These are phyloP conservation scores for Fusarium xyrophilum DNA, from an alignment of 2,329 filamentous ascomycete genomes.

Conservation along the genomic window DNA sequence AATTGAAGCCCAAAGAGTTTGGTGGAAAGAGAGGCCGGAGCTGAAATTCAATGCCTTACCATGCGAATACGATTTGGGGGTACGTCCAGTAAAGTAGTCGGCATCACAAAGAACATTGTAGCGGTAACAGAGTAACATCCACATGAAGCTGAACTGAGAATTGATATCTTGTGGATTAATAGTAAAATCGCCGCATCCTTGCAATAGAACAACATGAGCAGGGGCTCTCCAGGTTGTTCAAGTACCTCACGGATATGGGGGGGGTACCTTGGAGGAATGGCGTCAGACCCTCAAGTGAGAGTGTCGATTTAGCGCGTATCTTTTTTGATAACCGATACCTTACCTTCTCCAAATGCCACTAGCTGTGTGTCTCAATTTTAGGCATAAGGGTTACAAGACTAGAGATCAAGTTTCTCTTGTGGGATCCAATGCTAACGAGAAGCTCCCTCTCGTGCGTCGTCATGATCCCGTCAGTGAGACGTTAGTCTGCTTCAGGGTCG, in stretches of 20 bases:
- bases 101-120: not conserved
- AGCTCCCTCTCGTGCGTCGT: constrained; percentile 6
- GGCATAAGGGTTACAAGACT: constrained; percentile 8
- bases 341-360: constrained; percentile 24
- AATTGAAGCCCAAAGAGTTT: constrained; percentile 3
- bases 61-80: constrained; percentile 1
- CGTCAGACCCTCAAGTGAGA: constrained; percentile 18
- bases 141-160: not conserved
- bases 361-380: not conserved
- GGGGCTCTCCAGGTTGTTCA: constrained; percentile 7
- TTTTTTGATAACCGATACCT: constrained; percentile 12
- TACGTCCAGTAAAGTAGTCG: too few species aligned
- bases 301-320: constrained; percentile 23
- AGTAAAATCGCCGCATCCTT: not conserved
- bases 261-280: constrained; percentile 23
- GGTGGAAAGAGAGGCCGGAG: constrained; percentile 1
- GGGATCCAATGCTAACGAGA: not conserved
- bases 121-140: not conserved
- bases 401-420: constrained; percentile 17
- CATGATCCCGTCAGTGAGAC: constrained; percentile 12
- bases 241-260: constrained; percentile 20
- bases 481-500: not conserved
- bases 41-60: not conserved
- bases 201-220: not conserved
- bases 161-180: not conserved